phyloP scores from a whole-genome alignment of 495 filamentous ascomycete genomes.

The Talaromyces thailandensis region DNA sequence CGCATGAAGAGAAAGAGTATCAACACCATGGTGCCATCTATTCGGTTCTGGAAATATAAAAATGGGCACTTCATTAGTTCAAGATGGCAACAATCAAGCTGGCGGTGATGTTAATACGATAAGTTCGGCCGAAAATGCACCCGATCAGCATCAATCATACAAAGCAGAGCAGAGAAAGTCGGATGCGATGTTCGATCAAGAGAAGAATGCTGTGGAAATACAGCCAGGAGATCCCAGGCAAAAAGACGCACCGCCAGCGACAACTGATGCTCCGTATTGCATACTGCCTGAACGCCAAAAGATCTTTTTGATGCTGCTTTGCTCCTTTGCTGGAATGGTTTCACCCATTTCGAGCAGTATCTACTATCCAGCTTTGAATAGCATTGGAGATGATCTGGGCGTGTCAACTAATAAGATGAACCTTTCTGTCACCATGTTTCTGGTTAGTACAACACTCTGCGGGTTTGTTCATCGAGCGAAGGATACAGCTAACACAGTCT shows the following conservation, averaged over 20 bases:
- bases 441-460: conserved; percentile 16
- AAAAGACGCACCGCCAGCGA: conserved; percentile 4
- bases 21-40: not conserved
- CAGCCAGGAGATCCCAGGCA: not conserved
- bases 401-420: conserved; percentile 33
- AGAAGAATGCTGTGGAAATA: not conserved
- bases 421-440: conserved; percentile 35
- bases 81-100: not conserved
- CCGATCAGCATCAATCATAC: not conserved
- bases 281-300: conserved; percentile 17
- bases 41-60: not conserved
- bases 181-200: not conserved
- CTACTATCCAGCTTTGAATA: conserved; percentile 33
- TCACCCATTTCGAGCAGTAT: conserved; percentile 36
- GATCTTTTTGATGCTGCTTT: conserved; percentile 17
- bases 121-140: not conserved
- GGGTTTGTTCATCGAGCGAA: not conserved
- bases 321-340: conserved; percentile 20
- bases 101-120: not conserved
- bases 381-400: conserved; percentile 24
- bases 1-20: not conserved
- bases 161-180: not conserved
- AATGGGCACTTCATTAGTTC: not conserved
- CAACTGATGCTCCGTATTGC: conserved; percentile 15
- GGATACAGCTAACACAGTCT: not conserved